Percentiles rank a stretch among this genome's conserved stretches.
Conservation (phyloP, 805 yeast species). For the Yarrowia sp. region DNA sequence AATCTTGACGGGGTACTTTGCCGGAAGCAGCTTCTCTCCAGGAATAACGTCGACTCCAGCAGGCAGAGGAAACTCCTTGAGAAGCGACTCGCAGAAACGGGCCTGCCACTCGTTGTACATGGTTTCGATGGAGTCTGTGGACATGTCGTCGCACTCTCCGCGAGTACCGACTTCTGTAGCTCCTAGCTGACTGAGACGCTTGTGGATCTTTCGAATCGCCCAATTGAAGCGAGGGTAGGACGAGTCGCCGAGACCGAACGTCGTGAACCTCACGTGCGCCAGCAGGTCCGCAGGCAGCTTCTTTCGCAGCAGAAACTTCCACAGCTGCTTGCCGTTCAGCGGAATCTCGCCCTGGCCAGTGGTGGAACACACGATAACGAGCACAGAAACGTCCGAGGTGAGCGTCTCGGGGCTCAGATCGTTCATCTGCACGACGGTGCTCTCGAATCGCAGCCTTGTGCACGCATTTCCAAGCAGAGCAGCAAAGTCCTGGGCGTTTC, state of each 20-base stretch:
- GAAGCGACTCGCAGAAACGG: constrained; percentile 44
- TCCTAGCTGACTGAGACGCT: constrained; percentile 76
- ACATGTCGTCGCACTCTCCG: constrained; percentile 87
- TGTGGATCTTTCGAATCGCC: constrained; percentile 82
- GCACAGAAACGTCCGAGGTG: constrained; percentile 33
- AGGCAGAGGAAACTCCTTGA: constrained; percentile 30
- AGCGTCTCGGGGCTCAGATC: constrained; percentile 47
- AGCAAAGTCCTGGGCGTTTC: constrained; percentile 86
- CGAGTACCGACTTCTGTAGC: constrained; percentile 67
- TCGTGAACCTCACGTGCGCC: constrained; percentile 59
- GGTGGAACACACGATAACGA: constrained; percentile 71
- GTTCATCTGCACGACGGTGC: constrained; percentile 43
- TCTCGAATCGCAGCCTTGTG: constrained; percentile 51
- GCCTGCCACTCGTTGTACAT: constrained; percentile 74
- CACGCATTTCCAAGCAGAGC: constrained; percentile 55
- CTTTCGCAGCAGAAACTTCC: constrained; percentile 69
- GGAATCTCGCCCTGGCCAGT: constrained; percentile 97
- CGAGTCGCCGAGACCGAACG: constrained; percentile 92
- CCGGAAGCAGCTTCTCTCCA: not conserved
- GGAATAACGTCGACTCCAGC: constrained; percentile 38
- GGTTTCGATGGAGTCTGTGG: constrained; percentile 68
- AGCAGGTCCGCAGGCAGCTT: constrained; percentile 62
- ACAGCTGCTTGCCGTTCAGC: constrained; percentile 64
- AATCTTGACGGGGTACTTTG: constrained; percentile 33
- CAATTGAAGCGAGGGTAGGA: constrained; percentile 84